Conservation (phyloP, 2,329 filamentous ascomycete genomes). For the Harringtonia lauricola region DNA sequence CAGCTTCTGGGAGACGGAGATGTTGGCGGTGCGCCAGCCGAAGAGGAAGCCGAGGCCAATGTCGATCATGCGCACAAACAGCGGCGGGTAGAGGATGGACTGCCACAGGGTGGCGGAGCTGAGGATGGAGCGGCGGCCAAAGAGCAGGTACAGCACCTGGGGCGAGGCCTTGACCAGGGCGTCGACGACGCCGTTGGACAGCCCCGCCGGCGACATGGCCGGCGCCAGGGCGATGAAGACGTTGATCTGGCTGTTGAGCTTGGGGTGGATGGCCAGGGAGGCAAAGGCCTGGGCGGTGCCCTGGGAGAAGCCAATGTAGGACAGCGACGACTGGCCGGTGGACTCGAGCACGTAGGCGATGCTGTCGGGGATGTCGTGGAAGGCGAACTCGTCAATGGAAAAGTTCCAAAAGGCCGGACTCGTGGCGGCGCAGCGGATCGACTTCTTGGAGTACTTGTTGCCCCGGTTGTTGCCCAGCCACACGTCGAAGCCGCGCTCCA, state of each 20-base stretch:
- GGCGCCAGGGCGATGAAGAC: slow-evolving; percentile 94
- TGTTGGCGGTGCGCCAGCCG: slow-evolving; percentile 79
- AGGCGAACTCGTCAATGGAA: slow-evolving; percentile 96
- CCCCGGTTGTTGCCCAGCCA: slow-evolving; percentile 97
- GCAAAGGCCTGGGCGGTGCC: slow-evolving; percentile 96
- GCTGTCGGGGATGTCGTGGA: slow-evolving; percentile 91
- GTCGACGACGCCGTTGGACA: slow-evolving; percentile 84
- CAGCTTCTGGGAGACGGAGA: slow-evolving; percentile 76
- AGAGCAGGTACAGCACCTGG: slow-evolving; percentile 82
- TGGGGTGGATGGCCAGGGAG: slow-evolving; percentile 81
- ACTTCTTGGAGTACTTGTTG: slow-evolving; percentile 99
- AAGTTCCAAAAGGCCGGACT: slow-evolving; percentile 88
- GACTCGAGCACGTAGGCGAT: slow-evolving; percentile 84
- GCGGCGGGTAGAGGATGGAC: slow-evolving; percentile 83
- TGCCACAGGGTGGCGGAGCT: slow-evolving; percentile 97
- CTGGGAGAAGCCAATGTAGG: slow-evolving; percentile 95
- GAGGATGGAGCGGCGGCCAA: slow-evolving; percentile 82
- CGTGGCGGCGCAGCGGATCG: slow-evolving; percentile 61
- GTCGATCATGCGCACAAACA: slow-evolving; percentile 85
- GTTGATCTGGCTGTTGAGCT: slow-evolving; percentile 84
- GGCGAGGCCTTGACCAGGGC: slow-evolving; percentile 89
- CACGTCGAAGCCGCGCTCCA: slow-evolving; percentile 88
- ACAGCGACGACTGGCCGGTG: slow-evolving; percentile 72
- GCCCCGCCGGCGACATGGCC: slow-evolving; percentile 88
- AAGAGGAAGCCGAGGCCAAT: slow-evolving; percentile 73